Evolutionary conservation across 2,329 filamentous ascomycete species (phyloP).

Genomic region (Scytalidium lignicola): DNA sequence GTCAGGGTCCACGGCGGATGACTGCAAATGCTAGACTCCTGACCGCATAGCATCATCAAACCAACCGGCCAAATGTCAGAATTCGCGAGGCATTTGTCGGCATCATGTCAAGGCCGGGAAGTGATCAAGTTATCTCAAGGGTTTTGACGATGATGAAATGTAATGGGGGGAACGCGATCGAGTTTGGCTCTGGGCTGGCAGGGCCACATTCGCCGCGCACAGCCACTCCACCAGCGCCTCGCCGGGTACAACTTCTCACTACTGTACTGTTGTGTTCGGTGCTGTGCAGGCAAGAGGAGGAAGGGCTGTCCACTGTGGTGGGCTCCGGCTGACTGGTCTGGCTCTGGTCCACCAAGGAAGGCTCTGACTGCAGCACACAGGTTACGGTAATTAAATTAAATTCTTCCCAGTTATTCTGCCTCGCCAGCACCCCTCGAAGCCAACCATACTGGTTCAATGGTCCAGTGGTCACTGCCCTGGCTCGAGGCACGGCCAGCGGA

Average conservation of each 20-base stretch:
- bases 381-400: too few relatives aligned
- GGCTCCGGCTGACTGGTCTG: neutral
- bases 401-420: neutral
- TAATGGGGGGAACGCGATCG: neutral
- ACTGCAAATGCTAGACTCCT: neutral
- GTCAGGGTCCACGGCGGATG: too few relatives aligned
- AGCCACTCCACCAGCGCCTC: neutral
- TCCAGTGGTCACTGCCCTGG: too few relatives aligned
- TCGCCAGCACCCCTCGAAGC: neutral
- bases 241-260: too few relatives aligned
- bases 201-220: neutral
- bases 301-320: neutral
- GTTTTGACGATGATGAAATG: neutral
- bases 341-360: neutral
- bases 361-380: neutral
- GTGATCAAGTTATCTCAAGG: too few relatives aligned
- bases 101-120: too few relatives aligned
- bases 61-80: neutral
- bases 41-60: neutral
- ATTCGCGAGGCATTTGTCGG: too few relatives aligned
- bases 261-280: neutral
- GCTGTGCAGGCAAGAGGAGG: neutral
- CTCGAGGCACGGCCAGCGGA: too few relatives aligned
- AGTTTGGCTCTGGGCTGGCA: neutral
- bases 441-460: too few relatives aligned